phyloP scores from a whole-genome alignment of 805 yeast species.

The Metschnikowia koreensis region DNA sequence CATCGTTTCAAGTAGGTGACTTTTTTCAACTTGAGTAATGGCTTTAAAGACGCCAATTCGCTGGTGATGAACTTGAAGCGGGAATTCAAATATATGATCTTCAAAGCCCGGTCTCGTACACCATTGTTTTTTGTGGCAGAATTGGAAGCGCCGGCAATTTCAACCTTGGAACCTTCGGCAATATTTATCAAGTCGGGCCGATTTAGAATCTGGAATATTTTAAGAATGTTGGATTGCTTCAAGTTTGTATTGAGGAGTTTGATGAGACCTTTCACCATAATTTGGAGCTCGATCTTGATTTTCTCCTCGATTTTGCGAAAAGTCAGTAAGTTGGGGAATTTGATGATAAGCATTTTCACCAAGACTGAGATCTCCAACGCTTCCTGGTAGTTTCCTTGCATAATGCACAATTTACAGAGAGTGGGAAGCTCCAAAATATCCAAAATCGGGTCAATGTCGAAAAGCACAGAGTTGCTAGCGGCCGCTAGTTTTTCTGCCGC shows the following conservation, averaged over 20 bases:
- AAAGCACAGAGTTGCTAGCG: conserved; percentile 39
- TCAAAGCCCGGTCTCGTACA: conserved; percentile 26
- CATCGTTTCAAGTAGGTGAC: conserved; percentile 72
- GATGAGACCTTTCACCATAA: conserved; percentile 71
- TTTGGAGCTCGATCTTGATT: conserved; percentile 53
- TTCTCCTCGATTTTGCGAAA: conserved; percentile 50
- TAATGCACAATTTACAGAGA: conserved; percentile 76
- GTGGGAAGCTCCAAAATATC: conserved; percentile 85
- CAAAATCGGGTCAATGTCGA: conserved; percentile 66
- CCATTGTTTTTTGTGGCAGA: background rate
- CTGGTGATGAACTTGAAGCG: conserved; percentile 63
- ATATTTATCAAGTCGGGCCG: conserved; percentile 51
- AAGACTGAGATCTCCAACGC: conserved; percentile 81
- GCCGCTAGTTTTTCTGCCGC: conserved; percentile 22
- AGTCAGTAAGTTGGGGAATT: conserved; percentile 62
- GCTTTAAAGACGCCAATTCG: conserved; percentile 57
- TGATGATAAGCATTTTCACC: conserved; percentile 61
- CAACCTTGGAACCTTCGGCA: background rate
- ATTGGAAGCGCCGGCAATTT: conserved; percentile 1
- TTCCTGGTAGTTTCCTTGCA: conserved; percentile 83
- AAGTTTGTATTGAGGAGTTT: conserved; percentile 69
- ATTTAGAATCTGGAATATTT: conserved; percentile 72
- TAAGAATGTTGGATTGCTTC: conserved; percentile 74
- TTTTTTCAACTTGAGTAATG: conserved; percentile 50
- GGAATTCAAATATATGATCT: conserved; percentile 62